Base-by-base conservation (phyloP, 164 flowering plant genomes). In the Echeveria elegans region DNA sequence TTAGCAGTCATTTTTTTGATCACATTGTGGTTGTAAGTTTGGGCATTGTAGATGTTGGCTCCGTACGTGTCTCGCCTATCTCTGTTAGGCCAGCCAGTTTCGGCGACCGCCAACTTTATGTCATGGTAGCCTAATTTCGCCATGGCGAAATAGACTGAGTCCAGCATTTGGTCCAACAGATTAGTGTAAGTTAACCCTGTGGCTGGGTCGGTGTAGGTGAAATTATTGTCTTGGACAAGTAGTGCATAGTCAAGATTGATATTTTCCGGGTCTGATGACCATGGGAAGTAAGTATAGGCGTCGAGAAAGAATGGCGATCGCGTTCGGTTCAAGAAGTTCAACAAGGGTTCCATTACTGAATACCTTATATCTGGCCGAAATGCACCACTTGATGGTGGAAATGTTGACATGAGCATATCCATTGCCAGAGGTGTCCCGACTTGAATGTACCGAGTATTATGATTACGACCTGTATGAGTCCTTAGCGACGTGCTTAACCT, bases 381-480 rank as follows among this genome's bases (percentile, higher is more conserved):
- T 1, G 47, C 53, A 0, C 80, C 86, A 36, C 31, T 73, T 2
- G 92, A 87, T 9, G 92, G 92, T 0, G 92, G 92, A 64, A 76
- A 85, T 0, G 79, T 62, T 0, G 82, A 47, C 19, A 71, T 67
- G 19, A 87, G 15, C 5, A 80, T 68, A 72, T 87, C 92, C 86
- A 87, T 85, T 41, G 92, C 92, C 2, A 83, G 14, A 0, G 89
- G 80, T 4, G 92, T 85, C 3, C 88, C 82, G 6, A 87, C 78
- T 68, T 82, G 83, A 50, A 87, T 76, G 74, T 76, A 77, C 0
- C 47, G 70, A 59, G 84, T 69, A 26, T 67, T 50, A 1, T 63
- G 69, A 26, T 67, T 50, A 0, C 50, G 67, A 0, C 53, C 21
- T 53, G 30, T 10, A 21, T 11, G 60, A 53, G 60, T 56, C 9